phyloP scores from a whole-genome alignment of 129 eudicot species.

The Pulicaria dysenterica region DNA sequence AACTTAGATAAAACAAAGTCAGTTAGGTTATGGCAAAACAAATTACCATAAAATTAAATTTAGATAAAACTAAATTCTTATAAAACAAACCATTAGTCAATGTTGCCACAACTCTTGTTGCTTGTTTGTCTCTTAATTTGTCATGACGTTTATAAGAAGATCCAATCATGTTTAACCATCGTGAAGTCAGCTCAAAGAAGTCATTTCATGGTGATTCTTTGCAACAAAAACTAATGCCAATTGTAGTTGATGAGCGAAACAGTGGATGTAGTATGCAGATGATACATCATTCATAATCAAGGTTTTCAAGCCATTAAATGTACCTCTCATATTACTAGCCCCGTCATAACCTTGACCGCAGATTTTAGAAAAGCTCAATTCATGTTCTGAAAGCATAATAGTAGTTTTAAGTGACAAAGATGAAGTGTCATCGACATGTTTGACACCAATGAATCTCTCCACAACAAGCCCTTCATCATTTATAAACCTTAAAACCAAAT shows the following conservation, averaged over 20 bases:
- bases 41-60: too few species aligned
- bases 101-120: not conserved
- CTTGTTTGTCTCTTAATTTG: not conserved
- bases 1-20: too few species aligned
- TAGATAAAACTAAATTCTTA: too few species aligned
- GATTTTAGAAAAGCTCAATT: not conserved
- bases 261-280: not conserved
- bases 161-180: not conserved
- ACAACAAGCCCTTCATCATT: not conserved
- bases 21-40: too few species aligned
- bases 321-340: not conserved
- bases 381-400: not conserved
- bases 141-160: not conserved
- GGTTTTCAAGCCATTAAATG: not conserved
- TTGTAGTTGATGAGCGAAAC: not conserved
- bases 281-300: not conserved
- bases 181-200: not conserved
- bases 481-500: slow-evolving; percentile 10
- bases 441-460: not conserved
- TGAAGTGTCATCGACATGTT: not conserved
- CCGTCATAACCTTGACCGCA: not conserved
- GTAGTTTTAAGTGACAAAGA: not conserved
- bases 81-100: not conserved
- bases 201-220: not conserved
- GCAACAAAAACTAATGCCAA: not conserved